Evolutionary conservation across 352 stramenopile species (phyloP).

Genomic region (Phytophthora fragariae): DNA sequence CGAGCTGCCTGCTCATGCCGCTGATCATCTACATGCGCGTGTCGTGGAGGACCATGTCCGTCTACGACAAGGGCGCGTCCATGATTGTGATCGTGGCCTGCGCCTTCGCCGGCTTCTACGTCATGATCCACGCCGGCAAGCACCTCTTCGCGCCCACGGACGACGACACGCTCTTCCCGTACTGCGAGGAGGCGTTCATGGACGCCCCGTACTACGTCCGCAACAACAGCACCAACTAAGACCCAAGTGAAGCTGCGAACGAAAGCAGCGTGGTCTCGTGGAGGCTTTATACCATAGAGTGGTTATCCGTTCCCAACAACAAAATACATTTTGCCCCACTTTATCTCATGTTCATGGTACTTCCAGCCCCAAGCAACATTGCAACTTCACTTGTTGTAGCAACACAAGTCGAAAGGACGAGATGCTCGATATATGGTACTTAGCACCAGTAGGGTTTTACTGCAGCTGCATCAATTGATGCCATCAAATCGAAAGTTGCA

Average conservation of each 20-base stretch:
- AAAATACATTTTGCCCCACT: background rate
- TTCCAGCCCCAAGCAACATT: too few relatives aligned
- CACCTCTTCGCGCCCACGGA: conserved; percentile 46
- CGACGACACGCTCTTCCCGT: conserved; percentile 46
- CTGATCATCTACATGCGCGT: conserved; percentile 54
- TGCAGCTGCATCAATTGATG: too few relatives aligned
- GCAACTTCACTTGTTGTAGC: too few relatives aligned
- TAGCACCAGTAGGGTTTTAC: too few relatives aligned
- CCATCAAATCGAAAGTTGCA: too few relatives aligned
- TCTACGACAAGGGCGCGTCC: conserved; percentile 45
- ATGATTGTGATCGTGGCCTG: conserved; percentile 49
- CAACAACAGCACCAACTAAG: conserved; percentile 25
- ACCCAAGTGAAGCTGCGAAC: background rate
- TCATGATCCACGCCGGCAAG: conserved; percentile 50
- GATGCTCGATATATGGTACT: too few relatives aligned
- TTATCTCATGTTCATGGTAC: background rate
- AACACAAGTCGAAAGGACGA: too few relatives aligned
- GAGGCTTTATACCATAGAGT: conserved; percentile 6
- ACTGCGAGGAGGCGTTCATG: conserved; percentile 52
- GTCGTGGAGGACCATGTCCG: conserved; percentile 41
- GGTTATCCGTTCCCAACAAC: conserved; percentile 5
- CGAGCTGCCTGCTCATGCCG: conserved; percentile 48
- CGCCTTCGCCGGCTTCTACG: conserved; percentile 50
- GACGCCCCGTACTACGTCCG: conserved; percentile 47
- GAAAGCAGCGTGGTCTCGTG: background rate